Conservation (phyloP, 73 alveolate genomes). For the Paramecium pentaurelia region DNA sequence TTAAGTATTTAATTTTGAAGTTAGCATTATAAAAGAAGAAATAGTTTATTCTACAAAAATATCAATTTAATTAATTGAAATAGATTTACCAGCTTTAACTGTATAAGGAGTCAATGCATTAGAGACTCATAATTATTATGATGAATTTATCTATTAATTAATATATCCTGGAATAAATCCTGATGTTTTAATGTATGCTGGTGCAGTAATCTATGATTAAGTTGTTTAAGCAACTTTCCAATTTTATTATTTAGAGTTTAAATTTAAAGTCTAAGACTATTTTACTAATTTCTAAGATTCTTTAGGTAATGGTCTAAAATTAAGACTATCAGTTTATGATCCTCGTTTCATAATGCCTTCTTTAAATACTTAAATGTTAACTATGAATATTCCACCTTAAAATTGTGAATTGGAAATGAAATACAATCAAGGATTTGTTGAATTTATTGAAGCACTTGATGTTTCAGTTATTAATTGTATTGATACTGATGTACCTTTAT, state of each 20-base stretch:
- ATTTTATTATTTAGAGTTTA: slow-evolving; percentile 12
- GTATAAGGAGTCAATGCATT: background rate
- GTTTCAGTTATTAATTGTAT: background rate
- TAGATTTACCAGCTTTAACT: background rate
- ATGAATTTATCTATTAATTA: background rate
- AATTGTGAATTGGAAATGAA: background rate
- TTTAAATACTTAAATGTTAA: background rate
- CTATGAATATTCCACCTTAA: slow-evolving; percentile 8
- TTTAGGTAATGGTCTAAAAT: background rate
- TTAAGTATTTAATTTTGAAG: background rate
- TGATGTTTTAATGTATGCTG: background rate
- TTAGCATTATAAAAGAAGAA: background rate
- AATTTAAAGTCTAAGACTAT: background rate
- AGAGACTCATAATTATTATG: background rate
- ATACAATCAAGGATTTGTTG: background rate
- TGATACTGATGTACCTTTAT: background rate
- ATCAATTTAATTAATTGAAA: background rate
- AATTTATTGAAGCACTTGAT: background rate
- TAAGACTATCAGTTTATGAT: slow-evolving; percentile 1
- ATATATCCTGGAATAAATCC: background rate
- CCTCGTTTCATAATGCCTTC: slow-evolving; percentile 31
- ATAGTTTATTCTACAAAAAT: background rate
- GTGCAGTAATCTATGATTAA: background rate
- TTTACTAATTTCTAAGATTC: background rate
- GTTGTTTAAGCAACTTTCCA: background rate